Evolutionary conservation across 495 filamentous ascomycete species (phyloP).

Genomic region (Clavariopsis aquatica): DNA sequence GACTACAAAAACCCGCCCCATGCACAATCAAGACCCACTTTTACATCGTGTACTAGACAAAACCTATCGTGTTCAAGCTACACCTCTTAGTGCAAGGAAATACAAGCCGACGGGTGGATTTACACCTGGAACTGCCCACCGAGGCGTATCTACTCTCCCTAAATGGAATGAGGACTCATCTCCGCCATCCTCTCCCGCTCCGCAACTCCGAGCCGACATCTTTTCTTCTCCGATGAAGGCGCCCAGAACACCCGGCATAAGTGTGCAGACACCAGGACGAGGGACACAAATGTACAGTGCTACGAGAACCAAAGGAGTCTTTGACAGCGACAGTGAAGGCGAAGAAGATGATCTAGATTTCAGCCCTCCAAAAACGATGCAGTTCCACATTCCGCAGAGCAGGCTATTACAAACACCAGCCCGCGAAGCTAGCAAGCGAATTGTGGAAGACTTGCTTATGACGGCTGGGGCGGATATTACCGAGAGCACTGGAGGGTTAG

Average conservation of each 20-base stretch:
- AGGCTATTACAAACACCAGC: constrained; percentile 92
- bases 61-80: constrained; percentile 90
- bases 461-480: constrained; percentile 74
- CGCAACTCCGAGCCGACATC: constrained; percentile 78
- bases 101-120: constrained; percentile 37
- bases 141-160: constrained; percentile 8
- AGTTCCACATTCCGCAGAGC: constrained; percentile 87
- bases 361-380: constrained; percentile 95
- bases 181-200: constrained; percentile 59
- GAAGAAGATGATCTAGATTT: constrained; percentile 62
- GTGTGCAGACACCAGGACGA: constrained; percentile 66
- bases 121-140: constrained; percentile 30
- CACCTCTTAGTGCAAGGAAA: constrained; percentile 61
- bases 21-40: constrained; percentile 62
- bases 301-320: constrained; percentile 10
- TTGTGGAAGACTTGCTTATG: constrained; percentile 85
- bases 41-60: constrained; percentile 89
- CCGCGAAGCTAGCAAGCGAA: constrained; percentile 84
- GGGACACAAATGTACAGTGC: constrained; percentile 12
- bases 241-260: constrained; percentile 70
- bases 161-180: constrained; percentile 42
- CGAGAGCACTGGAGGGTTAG: constrained; percentile 40
- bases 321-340: constrained; percentile 47
- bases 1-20: constrained; percentile 17
- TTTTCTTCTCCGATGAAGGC: constrained; percentile 70